Percentiles rank a stretch among this genome's conserved stretches.
These are phyloP conservation scores for Biancaea sappan DNA, from an alignment of 306 rosid genomes.

Conservation along the genomic window DNA sequence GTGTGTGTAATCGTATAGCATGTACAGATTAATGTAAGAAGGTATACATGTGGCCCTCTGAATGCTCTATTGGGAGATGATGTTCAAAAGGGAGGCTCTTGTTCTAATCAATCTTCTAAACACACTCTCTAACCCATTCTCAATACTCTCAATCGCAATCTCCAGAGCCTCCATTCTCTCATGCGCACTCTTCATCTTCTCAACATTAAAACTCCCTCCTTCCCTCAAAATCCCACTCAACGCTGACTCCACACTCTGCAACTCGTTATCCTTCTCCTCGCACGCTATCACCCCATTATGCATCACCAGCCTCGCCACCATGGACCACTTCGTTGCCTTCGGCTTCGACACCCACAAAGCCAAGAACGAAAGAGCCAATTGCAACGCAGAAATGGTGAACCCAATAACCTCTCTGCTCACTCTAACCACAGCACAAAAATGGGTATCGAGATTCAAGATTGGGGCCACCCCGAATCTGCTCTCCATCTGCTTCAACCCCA, in stretches of 20 bases:
- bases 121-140: slow-evolving; percentile 53
- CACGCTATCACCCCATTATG: slow-evolving; percentile 41
- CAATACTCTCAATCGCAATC: slow-evolving; percentile 49
- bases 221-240: slow-evolving; percentile 27
- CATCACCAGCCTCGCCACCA: slow-evolving; percentile 52
- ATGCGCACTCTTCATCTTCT: slow-evolving; percentile 36
- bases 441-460: slow-evolving; percentile 37
- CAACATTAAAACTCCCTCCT: slow-evolving; percentile 21
- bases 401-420: slow-evolving; percentile 37
- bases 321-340: slow-evolving; percentile 45
- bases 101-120: slow-evolving; percentile 58
- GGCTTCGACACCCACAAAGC: slow-evolving; percentile 37
- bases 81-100: slow-evolving; percentile 61
- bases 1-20: too few relatives aligned
- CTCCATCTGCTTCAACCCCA: slow-evolving; percentile 43
- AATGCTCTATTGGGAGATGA: slow-evolving; percentile 43
- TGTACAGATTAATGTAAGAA: too few relatives aligned
- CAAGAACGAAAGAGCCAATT: slow-evolving; percentile 44
- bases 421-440: slow-evolving; percentile 22
- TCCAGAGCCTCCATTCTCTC: slow-evolving; percentile 53
- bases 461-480: slow-evolving; percentile 33
- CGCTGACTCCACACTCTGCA: slow-evolving; percentile 49
- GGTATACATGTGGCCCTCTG: too few relatives aligned
- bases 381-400: slow-evolving; percentile 42
- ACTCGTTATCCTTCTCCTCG: slow-evolving; percentile 49